Evolutionary conservation across 1,139 yeast species (phyloP).

Genomic region (Pneumocystis murina): DNA sequence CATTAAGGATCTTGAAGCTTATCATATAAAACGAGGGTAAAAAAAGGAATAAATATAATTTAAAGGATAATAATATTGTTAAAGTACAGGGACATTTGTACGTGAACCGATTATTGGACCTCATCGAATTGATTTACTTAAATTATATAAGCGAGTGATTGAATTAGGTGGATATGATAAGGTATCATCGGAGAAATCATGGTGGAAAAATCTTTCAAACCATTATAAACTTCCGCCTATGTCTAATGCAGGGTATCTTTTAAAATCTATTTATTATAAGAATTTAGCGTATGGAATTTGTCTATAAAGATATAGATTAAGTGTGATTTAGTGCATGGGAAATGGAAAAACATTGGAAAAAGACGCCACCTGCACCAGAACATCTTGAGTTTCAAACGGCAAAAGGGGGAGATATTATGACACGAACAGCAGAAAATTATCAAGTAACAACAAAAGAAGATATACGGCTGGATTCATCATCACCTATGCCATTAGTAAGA

Average conservation of each 20-base stretch:
- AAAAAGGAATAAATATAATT: neutral
- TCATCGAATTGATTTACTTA: conserved; percentile 9
- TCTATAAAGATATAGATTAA: too few relatives aligned
- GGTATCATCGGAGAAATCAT: conserved; percentile 10
- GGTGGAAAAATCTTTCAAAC: conserved; percentile 12
- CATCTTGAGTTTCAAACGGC: conserved; percentile 12
- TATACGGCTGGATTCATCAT: neutral
- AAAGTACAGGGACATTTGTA: conserved; percentile 1
- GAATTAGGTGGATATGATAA: conserved; percentile 13
- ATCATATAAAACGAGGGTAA: conserved; percentile 11
- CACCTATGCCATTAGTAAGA: neutral
- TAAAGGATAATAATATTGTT: neutral
- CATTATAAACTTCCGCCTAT: conserved; percentile 12
- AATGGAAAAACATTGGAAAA: conserved; percentile 11
- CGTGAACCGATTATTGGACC: conserved; percentile 12
- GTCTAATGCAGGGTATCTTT: conserved; percentile 13
- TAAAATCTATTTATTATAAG: conserved; percentile 13
- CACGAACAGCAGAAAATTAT: conserved; percentile 10
- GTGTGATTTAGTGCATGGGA: conserved; percentile 8
- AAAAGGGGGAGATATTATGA: conserved; percentile 13
- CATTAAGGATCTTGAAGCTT: conserved; percentile 9
- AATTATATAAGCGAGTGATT: conserved; percentile 12
- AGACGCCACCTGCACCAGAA: conserved; percentile 13
- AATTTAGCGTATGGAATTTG: conserved; percentile 8
- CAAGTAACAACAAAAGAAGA: conserved; percentile 2